Evolutionary conservation across 495 filamentous ascomycete species (phyloP).

Genomic region (Hypoxylon trugodes): DNA sequence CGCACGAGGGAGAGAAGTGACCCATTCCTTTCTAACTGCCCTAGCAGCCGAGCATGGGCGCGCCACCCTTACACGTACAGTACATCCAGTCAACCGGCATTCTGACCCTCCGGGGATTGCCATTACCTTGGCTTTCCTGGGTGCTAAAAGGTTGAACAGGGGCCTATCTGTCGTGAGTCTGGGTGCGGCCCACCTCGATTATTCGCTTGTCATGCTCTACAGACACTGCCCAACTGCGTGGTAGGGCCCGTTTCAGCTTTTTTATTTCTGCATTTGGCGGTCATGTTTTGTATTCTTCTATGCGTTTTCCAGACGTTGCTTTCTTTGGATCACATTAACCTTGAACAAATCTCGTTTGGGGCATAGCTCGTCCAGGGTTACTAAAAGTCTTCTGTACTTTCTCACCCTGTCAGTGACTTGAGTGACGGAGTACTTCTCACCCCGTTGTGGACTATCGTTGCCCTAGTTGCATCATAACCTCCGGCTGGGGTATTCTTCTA

Average conservation of each 20-base stretch:
- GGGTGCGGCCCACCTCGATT: slow-evolving; percentile 46
- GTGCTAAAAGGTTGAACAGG: slow-evolving; percentile 44
- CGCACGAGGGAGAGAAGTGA: slow-evolving; percentile 43
- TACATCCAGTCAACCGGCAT: slow-evolving; percentile 44
- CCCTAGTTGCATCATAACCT: slow-evolving; percentile 60
- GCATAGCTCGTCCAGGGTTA: slow-evolving; percentile 48
- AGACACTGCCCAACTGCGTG: slow-evolving; percentile 55
- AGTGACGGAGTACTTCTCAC: slow-evolving; percentile 44
- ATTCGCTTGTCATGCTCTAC: slow-evolving; percentile 56
- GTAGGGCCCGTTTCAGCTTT: slow-evolving; percentile 59
- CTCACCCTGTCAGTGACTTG: slow-evolving; percentile 47
- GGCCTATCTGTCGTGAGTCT: slow-evolving; percentile 43
- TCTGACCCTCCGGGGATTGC: slow-evolving; percentile 47
- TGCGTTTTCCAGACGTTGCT: slow-evolving; percentile 53
- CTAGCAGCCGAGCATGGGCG: slow-evolving; percentile 45
- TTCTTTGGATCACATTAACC: slow-evolving; percentile 44
- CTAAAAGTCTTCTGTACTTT: slow-evolving; percentile 36
- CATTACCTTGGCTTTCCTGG: slow-evolving; percentile 44
- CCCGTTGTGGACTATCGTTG: slow-evolving; percentile 51
- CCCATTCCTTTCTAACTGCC: slow-evolving; percentile 42
- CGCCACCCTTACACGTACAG: slow-evolving; percentile 43
- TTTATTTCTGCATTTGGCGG: slow-evolving; percentile 52
- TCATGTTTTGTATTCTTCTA: slow-evolving; percentile 57
- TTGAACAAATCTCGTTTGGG: slow-evolving; percentile 50
- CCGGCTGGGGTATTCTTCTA: slow-evolving; percentile 57